phyloP scores from a whole-genome alignment of 169 alveolate genomes.

The Eimeria acervulina region DNA sequence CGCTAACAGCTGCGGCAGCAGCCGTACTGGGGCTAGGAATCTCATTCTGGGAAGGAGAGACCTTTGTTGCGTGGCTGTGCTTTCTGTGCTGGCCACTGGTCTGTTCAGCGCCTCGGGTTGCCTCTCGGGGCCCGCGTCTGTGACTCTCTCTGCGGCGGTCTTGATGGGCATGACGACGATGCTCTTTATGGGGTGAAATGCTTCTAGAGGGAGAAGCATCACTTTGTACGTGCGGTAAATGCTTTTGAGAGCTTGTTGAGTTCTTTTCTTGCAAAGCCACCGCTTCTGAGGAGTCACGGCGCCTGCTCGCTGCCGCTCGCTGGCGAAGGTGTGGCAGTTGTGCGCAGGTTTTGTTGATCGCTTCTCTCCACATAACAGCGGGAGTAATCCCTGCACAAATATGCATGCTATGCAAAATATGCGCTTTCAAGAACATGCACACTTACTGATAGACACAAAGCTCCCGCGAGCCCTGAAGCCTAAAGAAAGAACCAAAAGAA shows the following conservation, averaged over 20 bases:
- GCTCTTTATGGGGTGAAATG: neutral
- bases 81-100: neutral
- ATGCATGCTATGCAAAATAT: neutral
- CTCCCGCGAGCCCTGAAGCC: neutral
- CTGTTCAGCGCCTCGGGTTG: neutral
- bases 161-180: neutral
- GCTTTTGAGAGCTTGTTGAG: neutral
- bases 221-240: neutral
- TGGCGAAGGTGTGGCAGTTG: slow-evolving; percentile 51
- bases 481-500: neutral
- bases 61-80: neutral
- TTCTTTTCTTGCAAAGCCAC: neutral
- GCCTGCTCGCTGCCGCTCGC: slow-evolving; percentile 11
- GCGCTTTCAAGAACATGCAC: neutral
- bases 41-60: neutral
- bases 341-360: slow-evolving; percentile 39
- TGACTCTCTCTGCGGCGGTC: slow-evolving; percentile 20
- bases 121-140: neutral
- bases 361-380: slow-evolving; percentile 61
- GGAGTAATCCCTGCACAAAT: slow-evolving; percentile 54
- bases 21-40: neutral
- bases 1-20: neutral
- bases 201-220: neutral
- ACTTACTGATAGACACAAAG: neutral
- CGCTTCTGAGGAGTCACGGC: slow-evolving; percentile 12